These are phyloP conservation scores for Coprinopsis cinerea DNA, from an alignment of 768 basidiomycete species.

Conservation along the genomic window DNA sequence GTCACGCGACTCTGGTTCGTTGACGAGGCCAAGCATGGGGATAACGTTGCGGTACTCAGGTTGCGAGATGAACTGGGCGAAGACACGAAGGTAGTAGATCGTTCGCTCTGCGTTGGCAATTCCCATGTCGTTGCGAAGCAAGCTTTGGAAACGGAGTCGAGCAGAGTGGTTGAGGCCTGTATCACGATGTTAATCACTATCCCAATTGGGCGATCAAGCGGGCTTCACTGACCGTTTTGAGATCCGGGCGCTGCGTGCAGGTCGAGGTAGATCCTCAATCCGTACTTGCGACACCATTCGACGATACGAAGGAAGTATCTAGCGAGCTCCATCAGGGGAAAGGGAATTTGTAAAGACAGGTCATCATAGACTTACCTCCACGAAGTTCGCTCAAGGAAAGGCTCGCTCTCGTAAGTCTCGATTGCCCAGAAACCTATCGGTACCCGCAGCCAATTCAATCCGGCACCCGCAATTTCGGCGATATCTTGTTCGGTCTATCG, in stretches of 20 bases:
- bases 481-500: conserved; percentile 79
- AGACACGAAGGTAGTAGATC: conserved; percentile 71
- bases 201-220: neutral
- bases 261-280: conserved; percentile 78
- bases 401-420: conserved; percentile 68
- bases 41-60: conserved; percentile 64
- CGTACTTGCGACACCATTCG: conserved; percentile 86
- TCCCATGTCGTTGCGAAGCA: conserved; percentile 72
- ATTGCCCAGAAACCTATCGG: conserved; percentile 87
- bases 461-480: conserved; percentile 79
- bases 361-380: conserved; percentile 51
- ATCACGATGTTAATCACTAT: neutral
- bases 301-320: conserved; percentile 72
- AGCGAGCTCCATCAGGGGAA: neutral
- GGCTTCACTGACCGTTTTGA: conserved; percentile 50
- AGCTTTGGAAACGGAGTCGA: conserved; percentile 48
- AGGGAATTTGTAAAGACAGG: neutral
- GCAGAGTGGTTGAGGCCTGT: conserved; percentile 49
- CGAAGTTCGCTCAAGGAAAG: conserved; percentile 65
- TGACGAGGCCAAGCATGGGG: conserved; percentile 62
- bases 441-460: conserved; percentile 78
- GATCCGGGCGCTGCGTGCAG: conserved; percentile 75
- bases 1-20: conserved; percentile 42
- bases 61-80: conserved; percentile 78
- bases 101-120: conserved; percentile 79